phyloP scores from a whole-genome alignment of 805 yeast genomes.

The Kregervanrija fluxuum region DNA sequence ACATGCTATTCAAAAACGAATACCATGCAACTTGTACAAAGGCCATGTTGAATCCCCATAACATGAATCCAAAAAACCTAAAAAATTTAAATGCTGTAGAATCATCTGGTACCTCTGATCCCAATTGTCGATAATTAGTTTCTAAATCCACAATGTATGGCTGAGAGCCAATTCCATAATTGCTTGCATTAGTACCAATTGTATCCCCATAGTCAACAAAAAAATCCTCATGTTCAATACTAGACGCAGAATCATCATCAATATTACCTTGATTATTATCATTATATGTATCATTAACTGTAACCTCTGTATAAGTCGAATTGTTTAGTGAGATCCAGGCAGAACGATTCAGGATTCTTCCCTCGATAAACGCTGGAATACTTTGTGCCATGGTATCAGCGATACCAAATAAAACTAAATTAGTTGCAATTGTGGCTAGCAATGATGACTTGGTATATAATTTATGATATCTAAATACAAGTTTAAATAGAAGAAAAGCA shows the following conservation, averaged over 20 bases:
- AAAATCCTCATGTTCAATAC: constrained; percentile 13
- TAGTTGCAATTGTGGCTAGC: constrained; percentile 74
- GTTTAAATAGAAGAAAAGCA: constrained; percentile 40
- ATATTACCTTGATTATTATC: background rate
- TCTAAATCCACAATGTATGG: constrained; percentile 5
- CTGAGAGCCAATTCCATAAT: constrained; percentile 2
- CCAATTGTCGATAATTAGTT: background rate
- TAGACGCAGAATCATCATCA: background rate
- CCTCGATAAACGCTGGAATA: constrained; percentile 30
- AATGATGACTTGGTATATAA: constrained; percentile 60
- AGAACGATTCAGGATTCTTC: background rate
- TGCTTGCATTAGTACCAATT: background rate
- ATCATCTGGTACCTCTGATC: background rate
- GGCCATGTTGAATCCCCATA: constrained; percentile 83
- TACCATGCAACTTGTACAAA: constrained; percentile 89
- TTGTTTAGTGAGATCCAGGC: background rate
- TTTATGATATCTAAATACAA: constrained; percentile 51
- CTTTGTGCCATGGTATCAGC: constrained; percentile 89
- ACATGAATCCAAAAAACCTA: constrained; percentile 70
- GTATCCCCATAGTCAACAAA: constrained; percentile 31
- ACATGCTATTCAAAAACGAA: constrained; percentile 66
- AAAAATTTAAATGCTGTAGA: constrained; percentile 46
- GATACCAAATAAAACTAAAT: constrained; percentile 76
- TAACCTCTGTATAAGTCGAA: constrained; percentile 1
- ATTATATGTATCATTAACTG: background rate